These are phyloP conservation scores for Zymoseptoria ardabiliae DNA, from an alignment of 2,329 filamentous ascomycete species.

Conservation along the genomic window DNA sequence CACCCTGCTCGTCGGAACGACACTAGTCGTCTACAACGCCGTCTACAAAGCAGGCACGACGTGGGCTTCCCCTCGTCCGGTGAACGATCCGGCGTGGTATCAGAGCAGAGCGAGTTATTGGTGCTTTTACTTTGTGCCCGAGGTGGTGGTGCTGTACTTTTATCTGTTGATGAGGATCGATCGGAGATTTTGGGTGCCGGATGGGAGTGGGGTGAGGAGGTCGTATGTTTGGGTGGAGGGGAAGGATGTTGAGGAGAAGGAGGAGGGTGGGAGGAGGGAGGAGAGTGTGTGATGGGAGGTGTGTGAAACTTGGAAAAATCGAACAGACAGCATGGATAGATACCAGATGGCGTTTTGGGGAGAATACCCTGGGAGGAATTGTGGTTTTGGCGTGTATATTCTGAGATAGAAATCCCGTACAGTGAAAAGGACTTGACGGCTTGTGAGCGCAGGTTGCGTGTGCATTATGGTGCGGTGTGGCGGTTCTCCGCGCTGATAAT, in stretches of 20 bases:
- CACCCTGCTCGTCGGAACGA: constrained; percentile 7
- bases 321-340: background rate
- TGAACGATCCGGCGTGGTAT: constrained; percentile 12
- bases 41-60: constrained; percentile 11
- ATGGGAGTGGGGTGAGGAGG: constrained; percentile 3
- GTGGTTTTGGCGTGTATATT: too few species aligned
- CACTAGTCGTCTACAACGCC: constrained; percentile 11
- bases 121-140: constrained; percentile 13
- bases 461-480: too few species aligned
- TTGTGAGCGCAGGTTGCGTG: too few species aligned
- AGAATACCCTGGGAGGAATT: background rate
- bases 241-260: background rate
- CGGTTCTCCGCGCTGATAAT: too few species aligned
- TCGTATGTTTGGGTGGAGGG: background rate
- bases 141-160: constrained; percentile 15
- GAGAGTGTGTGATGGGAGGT: background rate
- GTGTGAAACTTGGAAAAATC: too few species aligned
- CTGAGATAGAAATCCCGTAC: too few species aligned
- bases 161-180: constrained; percentile 13
- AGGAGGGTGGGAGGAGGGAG: background rate
- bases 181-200: constrained; percentile 15
- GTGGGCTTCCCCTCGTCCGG: constrained; percentile 10
- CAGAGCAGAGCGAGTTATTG: constrained; percentile 13
- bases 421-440: too few species aligned
- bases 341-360: background rate